A percentile compares a stretch with the other conserved stretches of the same genome.
Evolutionary conservation across 2,329 filamentous ascomycete species (phyloP).

Genomic region (Sporothrix euskadiensis): DNA sequence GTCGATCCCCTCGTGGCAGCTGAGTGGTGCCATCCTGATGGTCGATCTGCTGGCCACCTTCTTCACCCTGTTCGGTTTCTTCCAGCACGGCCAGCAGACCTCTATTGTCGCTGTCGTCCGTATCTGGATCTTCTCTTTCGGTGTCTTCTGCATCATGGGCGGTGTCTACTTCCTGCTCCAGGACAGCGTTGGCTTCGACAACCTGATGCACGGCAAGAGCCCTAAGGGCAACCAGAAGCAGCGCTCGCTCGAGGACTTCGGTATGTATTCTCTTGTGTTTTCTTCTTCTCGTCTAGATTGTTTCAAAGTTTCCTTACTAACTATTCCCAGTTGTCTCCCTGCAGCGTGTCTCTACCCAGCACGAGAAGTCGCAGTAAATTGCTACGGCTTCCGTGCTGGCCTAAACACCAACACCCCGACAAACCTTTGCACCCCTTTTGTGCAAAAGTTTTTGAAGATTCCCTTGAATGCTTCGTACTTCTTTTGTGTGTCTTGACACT

Average conservation of each 20-base stretch:
- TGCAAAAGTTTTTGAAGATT: conserved; percentile 30
- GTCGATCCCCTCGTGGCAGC: conserved; percentile 82
- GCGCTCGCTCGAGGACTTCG: conserved; percentile 83
- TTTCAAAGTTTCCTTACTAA: conserved; percentile 47
- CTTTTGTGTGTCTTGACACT: conserved; percentile 28
- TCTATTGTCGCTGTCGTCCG: conserved; percentile 82
- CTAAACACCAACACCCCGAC: background rate
- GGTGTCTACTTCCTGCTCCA: conserved; percentile 76
- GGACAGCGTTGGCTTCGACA: conserved; percentile 79
- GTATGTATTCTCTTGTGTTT: conserved; percentile 53
- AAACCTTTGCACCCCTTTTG: conserved; percentile 10
- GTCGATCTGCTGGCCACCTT: conserved; percentile 83
- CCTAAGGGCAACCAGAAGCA: conserved; percentile 80
- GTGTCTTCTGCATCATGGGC: conserved; percentile 77
- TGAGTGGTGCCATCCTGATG: conserved; percentile 72
- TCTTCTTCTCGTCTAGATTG: background rate
- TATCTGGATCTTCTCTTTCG: conserved; percentile 90
- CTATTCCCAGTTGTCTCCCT: conserved; percentile 71
- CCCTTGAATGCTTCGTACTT: conserved; percentile 33
- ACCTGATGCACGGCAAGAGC: conserved; percentile 89
- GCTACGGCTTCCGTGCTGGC: conserved; percentile 2
- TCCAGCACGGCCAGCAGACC: conserved; percentile 62
- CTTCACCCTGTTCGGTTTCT: conserved; percentile 85
- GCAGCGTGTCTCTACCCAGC: conserved; percentile 86
- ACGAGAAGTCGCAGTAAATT: conserved; percentile 78